Evolutionary conservation across 495 filamentous ascomycete genomes (phyloP), one percentile per base, ranked within the genome.

Genomic region (Neurospora hispaniola): DNA sequence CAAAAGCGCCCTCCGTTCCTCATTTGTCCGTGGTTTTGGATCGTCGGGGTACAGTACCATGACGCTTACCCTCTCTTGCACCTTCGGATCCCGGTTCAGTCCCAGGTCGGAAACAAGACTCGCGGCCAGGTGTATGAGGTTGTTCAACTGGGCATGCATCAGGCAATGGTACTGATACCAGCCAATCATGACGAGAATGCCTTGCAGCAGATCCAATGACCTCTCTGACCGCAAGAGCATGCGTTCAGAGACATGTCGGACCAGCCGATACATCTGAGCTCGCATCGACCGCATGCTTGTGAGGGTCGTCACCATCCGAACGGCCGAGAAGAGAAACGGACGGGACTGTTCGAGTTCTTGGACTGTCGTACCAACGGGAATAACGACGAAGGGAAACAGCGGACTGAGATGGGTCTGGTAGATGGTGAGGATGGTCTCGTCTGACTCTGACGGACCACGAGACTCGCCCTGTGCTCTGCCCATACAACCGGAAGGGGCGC

Each of bases 171-270:
- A 82, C 66, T 80, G 81, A 62, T 81, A 83, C 78, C 80, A 86
- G 11, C 85, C 85, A 20, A 87, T 74, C 62, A 84, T 80, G 3
- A 86, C 75, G 12, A 86, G 74, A 27, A 86, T 79, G 18, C 85
- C 84, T 77, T 85, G 82, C 12, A 88, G 80, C 20, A 86, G 75
- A 46, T 88, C 85, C 46, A 88, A 75, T 38, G 82, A 85, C 20
- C 83, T 77, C 59, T 87, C 83, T 7, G 81, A 81, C 42, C 82
- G 80, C 70, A 86, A 72, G 16, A 87, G 75, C 78, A 88, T 83
- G 31, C 80, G 79, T 38, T 83, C 80, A 31, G 82, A 74, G 69
- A 85, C 74, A 46, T 79, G 76, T 71, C 75, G 79, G 74, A 84
- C 82, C 35, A 86, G 74, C 42, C 79, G 78, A 18, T 74, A 77